These are phyloP conservation scores for Boletus sp. DNA, from an alignment of 1,284 basidiomycete species.

Conservation along the genomic window DNA sequence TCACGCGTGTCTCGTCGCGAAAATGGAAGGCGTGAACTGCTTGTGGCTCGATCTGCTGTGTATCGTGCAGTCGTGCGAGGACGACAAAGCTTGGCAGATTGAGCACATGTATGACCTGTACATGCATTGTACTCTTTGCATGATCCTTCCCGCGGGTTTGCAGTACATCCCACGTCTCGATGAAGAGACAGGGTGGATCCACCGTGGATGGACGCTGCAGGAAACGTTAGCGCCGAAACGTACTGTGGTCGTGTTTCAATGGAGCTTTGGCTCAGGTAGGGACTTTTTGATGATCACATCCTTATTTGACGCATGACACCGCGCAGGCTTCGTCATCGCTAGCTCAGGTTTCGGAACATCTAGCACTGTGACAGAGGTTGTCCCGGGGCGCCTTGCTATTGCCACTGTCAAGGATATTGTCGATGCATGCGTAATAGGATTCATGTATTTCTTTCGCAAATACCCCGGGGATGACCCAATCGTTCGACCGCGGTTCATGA, in stretches of 20 bases:
- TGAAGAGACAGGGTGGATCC: conserved; percentile 1
- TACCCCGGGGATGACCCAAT: neutral
- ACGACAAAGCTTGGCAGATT: conserved; percentile 3
- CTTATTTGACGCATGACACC: neutral
- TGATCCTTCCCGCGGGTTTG: neutral
- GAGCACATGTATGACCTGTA: conserved; percentile 2
- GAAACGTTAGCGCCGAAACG: neutral
- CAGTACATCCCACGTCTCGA: conserved; percentile 1
- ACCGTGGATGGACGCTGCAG: conserved; percentile 1
- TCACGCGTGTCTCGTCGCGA: neutral
- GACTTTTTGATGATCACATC: too few species aligned
- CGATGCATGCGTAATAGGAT: neutral
- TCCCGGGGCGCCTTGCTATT: neutral
- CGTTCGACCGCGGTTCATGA: neutral
- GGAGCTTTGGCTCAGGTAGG: conserved; percentile 2
- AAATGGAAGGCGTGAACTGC: neutral
- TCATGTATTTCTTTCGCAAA: neutral
- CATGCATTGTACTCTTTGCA: neutral
- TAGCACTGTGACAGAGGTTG: neutral
- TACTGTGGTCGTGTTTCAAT: neutral
- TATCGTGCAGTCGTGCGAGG: neutral
- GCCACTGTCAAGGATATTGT: neutral
- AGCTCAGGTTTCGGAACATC: neutral
- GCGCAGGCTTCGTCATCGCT: neutral
- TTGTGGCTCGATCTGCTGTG: conserved; percentile 3